Evolutionary conservation across 1,284 basidiomycete genomes (phyloP).

Genomic region (Leccinum holopus): DNA sequence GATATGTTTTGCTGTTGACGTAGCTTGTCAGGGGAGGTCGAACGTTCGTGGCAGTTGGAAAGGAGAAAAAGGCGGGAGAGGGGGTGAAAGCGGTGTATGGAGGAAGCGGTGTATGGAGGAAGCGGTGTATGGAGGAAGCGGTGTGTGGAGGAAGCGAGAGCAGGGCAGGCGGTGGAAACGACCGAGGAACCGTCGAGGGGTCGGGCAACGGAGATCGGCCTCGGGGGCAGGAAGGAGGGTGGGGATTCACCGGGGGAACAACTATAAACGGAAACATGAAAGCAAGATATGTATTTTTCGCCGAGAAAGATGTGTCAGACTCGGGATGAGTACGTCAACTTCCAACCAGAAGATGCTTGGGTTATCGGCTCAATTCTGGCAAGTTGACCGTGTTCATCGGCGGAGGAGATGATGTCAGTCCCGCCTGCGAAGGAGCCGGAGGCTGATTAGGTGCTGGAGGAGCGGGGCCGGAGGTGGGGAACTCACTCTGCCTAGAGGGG

Average conservation of each 20-base stretch:
- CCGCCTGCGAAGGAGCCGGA: slow-evolving; percentile 43
- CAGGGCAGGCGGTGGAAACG: slow-evolving; percentile 4
- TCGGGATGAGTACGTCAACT: slow-evolving; percentile 30
- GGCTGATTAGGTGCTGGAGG: too few relatives aligned
- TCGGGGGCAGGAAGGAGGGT: slow-evolving; percentile 3
- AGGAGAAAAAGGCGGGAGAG: slow-evolving; percentile 12
- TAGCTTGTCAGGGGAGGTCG: slow-evolving; percentile 45
- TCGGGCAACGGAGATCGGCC: slow-evolving; percentile 21
- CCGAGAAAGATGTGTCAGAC: slow-evolving; percentile 30
- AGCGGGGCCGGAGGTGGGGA: slow-evolving; percentile 42
- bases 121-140: neutral
- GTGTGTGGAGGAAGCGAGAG: slow-evolving; percentile 3
- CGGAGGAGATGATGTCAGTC: slow-evolving; percentile 45
- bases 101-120: neutral
- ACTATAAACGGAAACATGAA: slow-evolving; percentile 26
- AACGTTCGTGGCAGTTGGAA: slow-evolving; percentile 34
- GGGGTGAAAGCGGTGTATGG: neutral
- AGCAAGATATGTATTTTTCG: slow-evolving; percentile 33
- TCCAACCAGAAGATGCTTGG: too few relatives aligned
- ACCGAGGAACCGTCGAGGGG: neutral
- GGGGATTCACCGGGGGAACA: slow-evolving; percentile 23
- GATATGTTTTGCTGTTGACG: slow-evolving; percentile 41
- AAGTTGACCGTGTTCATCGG: slow-evolving; percentile 40
- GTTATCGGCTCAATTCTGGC: too few relatives aligned
- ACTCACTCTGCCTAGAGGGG: slow-evolving; percentile 54